Evolutionary conservation across 1,284 basidiomycete genomes (phyloP).

Genomic region (Pseudozyma sp.): DNA sequence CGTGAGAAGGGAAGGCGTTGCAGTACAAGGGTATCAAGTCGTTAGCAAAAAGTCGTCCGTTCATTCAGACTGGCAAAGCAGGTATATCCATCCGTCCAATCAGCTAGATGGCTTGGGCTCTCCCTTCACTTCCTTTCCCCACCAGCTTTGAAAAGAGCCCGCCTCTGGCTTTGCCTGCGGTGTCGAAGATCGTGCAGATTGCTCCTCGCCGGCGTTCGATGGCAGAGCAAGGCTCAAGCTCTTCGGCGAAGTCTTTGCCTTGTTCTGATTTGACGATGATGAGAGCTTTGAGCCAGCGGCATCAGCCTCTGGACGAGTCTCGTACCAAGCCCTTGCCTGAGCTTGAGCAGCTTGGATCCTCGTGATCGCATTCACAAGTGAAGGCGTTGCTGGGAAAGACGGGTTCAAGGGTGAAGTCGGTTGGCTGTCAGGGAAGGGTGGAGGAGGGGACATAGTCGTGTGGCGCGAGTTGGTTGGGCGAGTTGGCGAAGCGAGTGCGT

Average conservation of each 20-base stretch:
- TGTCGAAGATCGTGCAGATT: not conserved
- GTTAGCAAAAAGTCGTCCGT: not conserved
- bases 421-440: conserved; percentile 17
- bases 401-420: conserved; percentile 11
- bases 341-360: conserved; percentile 61
- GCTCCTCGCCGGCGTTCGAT: not conserved
- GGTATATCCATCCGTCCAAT: no score
- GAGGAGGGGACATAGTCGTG: conserved; percentile 32
- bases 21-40: not conserved
- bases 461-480: conserved; percentile 17
- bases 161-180: conserved; percentile 1
- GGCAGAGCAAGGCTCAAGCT: not conserved
- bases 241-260: not conserved
- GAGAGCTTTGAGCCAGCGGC: conserved; percentile 6
- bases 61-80: not conserved
- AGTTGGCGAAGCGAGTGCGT: conserved; percentile 21
- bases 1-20: conserved; percentile 3
- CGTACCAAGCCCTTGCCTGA: conserved; percentile 51
- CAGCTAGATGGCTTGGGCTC: conserved; percentile 3
- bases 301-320: conserved; percentile 14
- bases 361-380: conserved; percentile 59
- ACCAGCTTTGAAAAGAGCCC: conserved; percentile 36
- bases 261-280: not conserved
- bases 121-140: conserved; percentile 41
- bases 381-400: conserved; percentile 55